Conservation (phyloP, 495 filamentous ascomycete species). For the Filosporella fistucella region DNA sequence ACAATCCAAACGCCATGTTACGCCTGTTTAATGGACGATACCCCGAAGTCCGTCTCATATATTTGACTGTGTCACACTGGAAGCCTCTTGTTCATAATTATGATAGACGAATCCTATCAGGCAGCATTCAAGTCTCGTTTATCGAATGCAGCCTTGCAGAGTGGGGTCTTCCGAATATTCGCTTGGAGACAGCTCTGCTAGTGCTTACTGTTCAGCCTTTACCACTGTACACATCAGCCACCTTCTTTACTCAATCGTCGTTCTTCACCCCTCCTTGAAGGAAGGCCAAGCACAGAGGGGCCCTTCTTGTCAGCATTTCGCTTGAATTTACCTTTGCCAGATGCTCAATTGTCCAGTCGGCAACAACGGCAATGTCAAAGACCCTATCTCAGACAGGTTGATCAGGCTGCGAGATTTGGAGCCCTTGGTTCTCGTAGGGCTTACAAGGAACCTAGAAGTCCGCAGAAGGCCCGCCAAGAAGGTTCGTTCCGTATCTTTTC, state of each 20-base stretch:
- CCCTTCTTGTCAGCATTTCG: conserved; percentile 21
- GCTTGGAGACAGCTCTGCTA: conserved; percentile 8
- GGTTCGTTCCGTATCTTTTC: too few relatives aligned
- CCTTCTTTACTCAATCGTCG: conserved; percentile 3
- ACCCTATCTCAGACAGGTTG: too few relatives aligned
- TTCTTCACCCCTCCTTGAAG: conserved; percentile 7
- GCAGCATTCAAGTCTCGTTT: not conserved
- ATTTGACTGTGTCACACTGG: too few relatives aligned
- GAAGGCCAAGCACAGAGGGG: conserved; percentile 1
- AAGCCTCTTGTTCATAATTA: not conserved
- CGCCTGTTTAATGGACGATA: too few relatives aligned
- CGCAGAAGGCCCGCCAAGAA: too few relatives aligned
- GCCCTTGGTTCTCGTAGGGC: too few relatives aligned
- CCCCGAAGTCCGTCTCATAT: too few relatives aligned
- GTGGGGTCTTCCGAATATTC: not conserved
- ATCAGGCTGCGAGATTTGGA: too few relatives aligned
- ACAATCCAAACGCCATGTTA: conserved; percentile 1
- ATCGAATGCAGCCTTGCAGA: conserved; percentile 9
- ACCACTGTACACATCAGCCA: conserved; percentile 8
- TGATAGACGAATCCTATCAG: not conserved
- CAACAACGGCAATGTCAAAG: too few relatives aligned
- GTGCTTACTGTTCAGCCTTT: conserved; percentile 18
- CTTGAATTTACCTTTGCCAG: conserved; percentile 7
- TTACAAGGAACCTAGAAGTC: too few relatives aligned
- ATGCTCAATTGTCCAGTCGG: too few relatives aligned